Base-by-base conservation (phyloP, 768 basidiomycete species). In the Fomitopsis pulvina region DNA sequence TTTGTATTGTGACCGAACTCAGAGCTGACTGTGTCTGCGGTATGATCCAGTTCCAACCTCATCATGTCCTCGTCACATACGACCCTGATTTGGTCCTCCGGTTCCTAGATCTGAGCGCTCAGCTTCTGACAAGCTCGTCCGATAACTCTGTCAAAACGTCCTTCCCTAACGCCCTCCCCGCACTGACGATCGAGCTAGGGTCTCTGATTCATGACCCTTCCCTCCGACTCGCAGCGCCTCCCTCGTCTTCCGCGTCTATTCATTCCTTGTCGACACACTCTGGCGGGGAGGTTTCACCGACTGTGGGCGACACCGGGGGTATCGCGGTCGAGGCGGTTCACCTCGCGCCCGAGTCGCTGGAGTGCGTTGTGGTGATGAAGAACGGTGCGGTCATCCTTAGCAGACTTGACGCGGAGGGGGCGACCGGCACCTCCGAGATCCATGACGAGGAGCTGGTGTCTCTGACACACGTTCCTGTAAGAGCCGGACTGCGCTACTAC, bases 51-150 rank as follows among this genome's bases (percentile, higher is more conserved):
- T 78, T 75, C 54, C 80, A 85, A 60, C 77, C 75, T 12, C 79
- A 74, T 56, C 78, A 87, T 20, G 63, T 93, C 4, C 66, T 88
- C 18, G 63, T 87, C 2, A 85, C 85, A 0, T 71, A 70, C 47
- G 81, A 87, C 59, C 66, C 68, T 9, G 82, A 92, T 61, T 68
- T 81, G 18, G 76, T 74, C 4, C 66, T 93, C 18, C 78, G 76
- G 48, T 87, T 93, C 63, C 79, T 80, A 55, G 91, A 95, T 63
- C 64, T 83, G 37, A 89, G 87, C 47, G 74, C 80, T 3, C 82
- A 85, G 25, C 71, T 91, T 2, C 67, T 90, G 2, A 67, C 78
- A 29, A 66, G 68, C 41, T 64, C 67, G 5, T 70, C 73, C 3
- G 69, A 56, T 11, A 21, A 71, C 9, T 78, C 84, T 3, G 63